Base-by-base conservation (phyloP, 2,329 filamentous ascomycete genomes). In the Ascochyta lentis region DNA sequence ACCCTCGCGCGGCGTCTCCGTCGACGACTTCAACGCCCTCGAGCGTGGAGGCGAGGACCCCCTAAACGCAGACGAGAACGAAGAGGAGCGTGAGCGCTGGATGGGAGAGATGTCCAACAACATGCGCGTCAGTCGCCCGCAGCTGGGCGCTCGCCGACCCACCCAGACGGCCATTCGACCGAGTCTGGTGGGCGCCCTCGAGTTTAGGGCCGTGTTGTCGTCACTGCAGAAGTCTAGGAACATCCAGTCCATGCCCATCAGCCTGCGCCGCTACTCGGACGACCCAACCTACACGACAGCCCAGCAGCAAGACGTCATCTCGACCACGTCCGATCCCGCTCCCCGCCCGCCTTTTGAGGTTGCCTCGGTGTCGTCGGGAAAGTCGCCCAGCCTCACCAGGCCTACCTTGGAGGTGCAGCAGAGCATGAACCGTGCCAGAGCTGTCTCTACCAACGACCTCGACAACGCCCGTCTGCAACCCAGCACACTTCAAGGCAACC, bases 181-280 rank as follows among this genome's bases (percentile, higher is more conserved):
- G 1, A 98, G 95, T 79, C 80, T 99, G 42, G 89, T 99, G 3
- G 95, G 95, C 39, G 95, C 91, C 8, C 81, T 99, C 54, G 95
- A 99, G 76, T 99, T 99, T 67, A 86, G 93, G 65, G 94, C 94
- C 2, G 89, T 96, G 3, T 80, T 99, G 41, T 89, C 91, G n/a
- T 92, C 92, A 3, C 78, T 99, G 53, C 88, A 96, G 67, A 90
- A 88, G 61, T 90, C 92, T 52, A 86, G 90, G 68, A 95, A 91
- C 61, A 85, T 90, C 24, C 86, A 88, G 65, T 83, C 89, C 16
- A 84, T 87, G 39, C 84, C 87, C 2, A 87, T 96, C 58, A 83
- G 87, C 61, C 77, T 86, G 23, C 84, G 89, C 56, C 86, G 88
- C 65, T 89, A 89, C 69, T 90, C 89, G 0, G 87, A 90, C 59